Conservation (phyloP, 1,139 yeast genomes). For the Kurtzmaniella quercitrusa region DNA sequence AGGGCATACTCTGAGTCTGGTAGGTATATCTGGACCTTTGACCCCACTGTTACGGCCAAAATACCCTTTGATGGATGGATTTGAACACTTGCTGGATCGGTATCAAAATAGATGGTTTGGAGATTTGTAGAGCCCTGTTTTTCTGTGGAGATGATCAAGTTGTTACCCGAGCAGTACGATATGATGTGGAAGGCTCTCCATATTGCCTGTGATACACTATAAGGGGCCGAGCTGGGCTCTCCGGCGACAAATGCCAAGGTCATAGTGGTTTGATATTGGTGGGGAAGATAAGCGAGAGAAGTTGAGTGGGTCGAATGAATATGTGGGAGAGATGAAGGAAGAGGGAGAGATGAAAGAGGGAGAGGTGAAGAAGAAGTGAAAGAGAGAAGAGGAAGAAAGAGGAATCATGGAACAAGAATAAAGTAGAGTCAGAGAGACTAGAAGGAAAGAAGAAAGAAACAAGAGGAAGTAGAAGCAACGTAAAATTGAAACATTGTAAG, state of each 20-base stretch:
- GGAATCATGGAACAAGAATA: too few relatives aligned
- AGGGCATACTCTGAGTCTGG: conserved; percentile 44
- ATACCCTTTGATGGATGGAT: conserved; percentile 56
- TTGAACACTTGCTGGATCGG: conserved; percentile 65
- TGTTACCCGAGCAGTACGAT: conserved; percentile 86
- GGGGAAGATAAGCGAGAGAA: neutral
- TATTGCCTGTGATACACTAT: conserved; percentile 54
- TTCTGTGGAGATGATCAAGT: conserved; percentile 51
- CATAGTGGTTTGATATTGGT: conserved; percentile 27
- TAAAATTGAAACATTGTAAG: too few relatives aligned
- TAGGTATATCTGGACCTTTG: conserved; percentile 30
- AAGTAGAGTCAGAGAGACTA: too few relatives aligned
- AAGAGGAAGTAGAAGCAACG: too few relatives aligned
- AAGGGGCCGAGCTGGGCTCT: conserved; percentile 59
- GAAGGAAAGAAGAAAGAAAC: too few relatives aligned
- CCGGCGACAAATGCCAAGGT: conserved; percentile 77
- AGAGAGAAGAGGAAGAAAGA: too few relatives aligned
- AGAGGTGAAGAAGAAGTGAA: too few relatives aligned
- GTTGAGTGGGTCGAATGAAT: too few relatives aligned
- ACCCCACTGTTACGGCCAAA: conserved; percentile 43
- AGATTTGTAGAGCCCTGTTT: conserved; percentile 25
- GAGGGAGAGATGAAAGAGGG: too few relatives aligned
- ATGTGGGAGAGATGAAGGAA: too few relatives aligned
- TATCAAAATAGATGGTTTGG: conserved; percentile 71
- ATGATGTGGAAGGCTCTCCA: conserved; percentile 70